These are phyloP conservation scores for Syzygium syzygioides DNA, from an alignment of 441 rosid genomes.

Conservation along the genomic window DNA sequence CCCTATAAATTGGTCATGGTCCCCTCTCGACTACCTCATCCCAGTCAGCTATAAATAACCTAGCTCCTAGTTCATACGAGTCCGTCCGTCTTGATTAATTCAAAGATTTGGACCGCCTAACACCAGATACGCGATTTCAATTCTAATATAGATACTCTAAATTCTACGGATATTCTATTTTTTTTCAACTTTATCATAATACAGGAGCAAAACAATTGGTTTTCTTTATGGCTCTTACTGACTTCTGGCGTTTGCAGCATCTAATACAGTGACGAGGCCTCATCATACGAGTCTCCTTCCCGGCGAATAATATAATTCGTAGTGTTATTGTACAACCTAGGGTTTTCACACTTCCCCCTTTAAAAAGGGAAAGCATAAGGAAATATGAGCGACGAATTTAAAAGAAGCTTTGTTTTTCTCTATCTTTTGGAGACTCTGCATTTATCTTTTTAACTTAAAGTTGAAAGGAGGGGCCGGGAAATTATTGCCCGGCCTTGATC, in stretches of 20 bases:
- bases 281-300: neutral
- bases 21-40: too few species aligned
- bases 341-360: neutral
- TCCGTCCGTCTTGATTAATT: neutral
- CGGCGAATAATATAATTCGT: neutral
- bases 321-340: neutral
- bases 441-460: neutral
- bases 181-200: neutral
- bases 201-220: neutral
- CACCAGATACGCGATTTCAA: neutral
- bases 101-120: rapidly evolving
- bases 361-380: neutral
- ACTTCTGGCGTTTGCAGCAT: neutral
- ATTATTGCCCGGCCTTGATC: neutral
- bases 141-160: neutral
- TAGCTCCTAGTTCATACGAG: neutral
- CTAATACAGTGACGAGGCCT: too few species aligned
- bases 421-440: neutral
- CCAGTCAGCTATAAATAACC: neutral
- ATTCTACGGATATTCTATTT: neutral
- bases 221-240: neutral
- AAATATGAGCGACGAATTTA: neutral
- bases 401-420: neutral
- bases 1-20: too few species aligned
- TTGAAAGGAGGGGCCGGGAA: neutral